A percentile compares a stretch with the other conserved stretches of the same genome.
phyloP scores from a whole-genome alignment of 2,329 filamentous ascomycete species.

The Torrubiellomyces zombiae region DNA sequence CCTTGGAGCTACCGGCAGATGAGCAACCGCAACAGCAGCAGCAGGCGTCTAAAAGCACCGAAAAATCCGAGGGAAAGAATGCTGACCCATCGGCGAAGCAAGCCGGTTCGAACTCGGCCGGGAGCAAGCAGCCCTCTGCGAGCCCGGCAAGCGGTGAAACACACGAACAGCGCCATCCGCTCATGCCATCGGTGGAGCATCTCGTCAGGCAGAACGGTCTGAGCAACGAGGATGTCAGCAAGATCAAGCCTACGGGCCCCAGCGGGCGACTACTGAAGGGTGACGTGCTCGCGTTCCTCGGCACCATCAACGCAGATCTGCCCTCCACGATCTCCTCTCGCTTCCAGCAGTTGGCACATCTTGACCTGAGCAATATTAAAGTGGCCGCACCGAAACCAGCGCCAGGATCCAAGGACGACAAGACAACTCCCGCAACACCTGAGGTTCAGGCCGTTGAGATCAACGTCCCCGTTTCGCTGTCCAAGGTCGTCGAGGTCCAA shows the following conservation, averaged over 20 bases:
- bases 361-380: constrained; percentile 94
- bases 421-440: constrained; percentile 22
- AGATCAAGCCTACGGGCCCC: constrained; percentile 78
- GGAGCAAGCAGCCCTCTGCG: constrained; percentile 19
- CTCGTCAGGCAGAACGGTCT: constrained; percentile 68
- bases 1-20: constrained; percentile 60
- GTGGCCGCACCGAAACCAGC: constrained; percentile 38
- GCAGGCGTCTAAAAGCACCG: not conserved
- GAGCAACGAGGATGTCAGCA: constrained; percentile 55
- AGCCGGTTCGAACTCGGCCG: constrained; percentile 48
- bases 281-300: constrained; percentile 81
- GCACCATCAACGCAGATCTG: constrained; percentile 55
- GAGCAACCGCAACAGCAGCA: constrained; percentile 27
- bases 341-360: constrained; percentile 60
- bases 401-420: constrained; percentile 19
- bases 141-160: constrained; percentile 28
- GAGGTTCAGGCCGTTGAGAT: constrained; percentile 38
- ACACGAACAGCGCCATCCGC: constrained; percentile 51
- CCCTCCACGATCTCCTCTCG: constrained; percentile 54
- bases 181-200: constrained; percentile 70
- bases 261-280: constrained; percentile 84
- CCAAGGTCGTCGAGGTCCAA: constrained; percentile 65
- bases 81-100: constrained; percentile 5
- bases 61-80: constrained; percentile 14
- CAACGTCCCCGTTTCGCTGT: constrained; percentile 61